A percentile compares a stretch with the other conserved stretches of the same genome.
These are phyloP conservation scores for Cyclotella sp. DNA, from an alignment of 108 stramenopile genomes.

Conservation along the genomic window DNA sequence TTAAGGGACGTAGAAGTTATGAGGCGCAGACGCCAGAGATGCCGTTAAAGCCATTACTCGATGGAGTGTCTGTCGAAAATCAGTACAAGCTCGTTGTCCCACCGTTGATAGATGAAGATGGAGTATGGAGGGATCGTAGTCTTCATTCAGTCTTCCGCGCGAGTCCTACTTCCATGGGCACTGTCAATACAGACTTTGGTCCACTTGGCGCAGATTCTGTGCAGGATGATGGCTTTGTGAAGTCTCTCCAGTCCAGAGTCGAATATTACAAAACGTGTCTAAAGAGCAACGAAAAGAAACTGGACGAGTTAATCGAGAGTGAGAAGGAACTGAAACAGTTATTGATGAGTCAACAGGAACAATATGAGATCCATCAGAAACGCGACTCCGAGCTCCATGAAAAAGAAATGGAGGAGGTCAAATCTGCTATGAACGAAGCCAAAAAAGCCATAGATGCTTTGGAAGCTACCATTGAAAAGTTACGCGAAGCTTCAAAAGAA, in stretches of 20 bases:
- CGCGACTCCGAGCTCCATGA: background rate
- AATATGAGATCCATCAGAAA: conserved; percentile 1
- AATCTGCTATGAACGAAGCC: conserved; percentile 25
- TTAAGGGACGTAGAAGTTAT: conserved; percentile 4
- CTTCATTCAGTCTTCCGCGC: background rate
- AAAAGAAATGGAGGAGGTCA: conserved; percentile 14
- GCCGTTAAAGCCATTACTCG: background rate
- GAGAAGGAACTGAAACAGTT: conserved; percentile 10
- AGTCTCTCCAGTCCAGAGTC: conserved; percentile 8
- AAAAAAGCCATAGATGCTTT: conserved; percentile 26
- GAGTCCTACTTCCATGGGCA: background rate
- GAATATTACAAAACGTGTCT: conserved; percentile 12
- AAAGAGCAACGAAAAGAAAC: conserved; percentile 10
- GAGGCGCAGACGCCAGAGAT: background rate
- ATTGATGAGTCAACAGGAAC: background rate
- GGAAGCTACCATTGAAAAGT: conserved; percentile 29
- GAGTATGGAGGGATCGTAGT: conserved; percentile 10
- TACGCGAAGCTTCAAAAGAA: conserved; percentile 26
- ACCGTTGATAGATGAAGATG: conserved; percentile 13
- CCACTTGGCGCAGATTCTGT: background rate
- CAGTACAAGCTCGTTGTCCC: conserved; percentile 10
- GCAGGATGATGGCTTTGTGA: conserved; percentile 5
- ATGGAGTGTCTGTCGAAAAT: conserved; percentile 7
- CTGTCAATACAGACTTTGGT: background rate
- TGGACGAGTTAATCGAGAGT: conserved; percentile 7